Base-by-base conservation (phyloP, 352 stramenopile genomes). In the Phytophthora europaea region DNA sequence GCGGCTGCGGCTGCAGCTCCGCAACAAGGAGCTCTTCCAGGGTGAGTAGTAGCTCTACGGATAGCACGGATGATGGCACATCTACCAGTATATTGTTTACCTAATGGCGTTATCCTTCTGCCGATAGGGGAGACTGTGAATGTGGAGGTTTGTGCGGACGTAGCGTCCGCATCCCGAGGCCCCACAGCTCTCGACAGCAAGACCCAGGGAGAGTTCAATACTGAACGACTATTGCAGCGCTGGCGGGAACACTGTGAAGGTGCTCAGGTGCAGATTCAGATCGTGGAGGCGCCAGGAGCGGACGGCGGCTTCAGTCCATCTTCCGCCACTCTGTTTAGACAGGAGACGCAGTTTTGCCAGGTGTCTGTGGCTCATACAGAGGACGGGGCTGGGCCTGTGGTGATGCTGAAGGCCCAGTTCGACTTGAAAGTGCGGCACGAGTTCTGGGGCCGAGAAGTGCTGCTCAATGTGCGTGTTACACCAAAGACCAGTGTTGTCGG, bases 361-460 rank as follows among this genome's bases (percentile, higher is more conserved):
- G 63, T 80, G 13, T 75, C 65, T 28, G 53, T 76, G 31, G 47
- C 53, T 33, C 12, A 58, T 3, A 5, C 4, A 18, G 73, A 80
- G 16, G 20, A 54, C 13, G 43, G 20, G 47, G 0, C 28, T 53
- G 54, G 18, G 22, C 13, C 13, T 64, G 45, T 66, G n/a, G 69
- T 79, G 51, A 65, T 82, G 52, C 70, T 87, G 1, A 78, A 75
- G 22, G 70, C 82, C n/a, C 65, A 90, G 47, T 85, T 89, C 47
- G 84, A 85, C 45, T 57, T 93, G n/a, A 85, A 80, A 43, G 74
- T 92, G 57, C 83, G 79, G 52, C 84, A 80, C 43, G 83, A 93
- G 73, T 86, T 83, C 74, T 92, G 80, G 87, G 62, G 77, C 33
- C 84, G 80, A 20, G 61, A 83, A 12, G 73, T 94, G n/a, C 53